These are phyloP conservation scores for Plenodomus lindquistii DNA, from an alignment of 2,329 filamentous ascomycete genomes.

Conservation along the genomic window DNA sequence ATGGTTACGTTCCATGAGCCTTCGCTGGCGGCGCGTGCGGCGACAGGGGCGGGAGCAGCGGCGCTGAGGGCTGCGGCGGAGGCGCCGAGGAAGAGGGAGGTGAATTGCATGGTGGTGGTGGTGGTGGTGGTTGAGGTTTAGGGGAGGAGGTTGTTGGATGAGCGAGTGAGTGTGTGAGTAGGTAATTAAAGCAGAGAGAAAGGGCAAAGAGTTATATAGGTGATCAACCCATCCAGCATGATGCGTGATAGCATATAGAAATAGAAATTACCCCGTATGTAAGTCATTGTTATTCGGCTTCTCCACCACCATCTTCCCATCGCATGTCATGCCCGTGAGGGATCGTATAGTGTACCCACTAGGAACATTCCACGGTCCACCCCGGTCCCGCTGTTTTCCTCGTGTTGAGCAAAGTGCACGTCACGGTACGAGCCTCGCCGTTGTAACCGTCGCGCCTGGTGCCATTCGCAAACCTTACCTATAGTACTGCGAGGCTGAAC, in stretches of 20 bases:
- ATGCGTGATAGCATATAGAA: not conserved
- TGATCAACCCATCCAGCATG: no score
- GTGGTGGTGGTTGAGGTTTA: not conserved
- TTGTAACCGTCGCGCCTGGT: not conserved
- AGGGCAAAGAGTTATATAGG: no score
- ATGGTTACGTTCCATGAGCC: conserved; percentile 3
- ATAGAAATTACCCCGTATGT: not conserved
- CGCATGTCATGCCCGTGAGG: no score
- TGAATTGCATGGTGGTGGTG: conserved; percentile 1
- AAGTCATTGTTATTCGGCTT: no score
- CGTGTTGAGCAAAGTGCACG: not conserved
- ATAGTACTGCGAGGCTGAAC: no score
- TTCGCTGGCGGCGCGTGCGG: not conserved
- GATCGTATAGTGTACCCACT: not conserved
- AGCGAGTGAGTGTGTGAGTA: not conserved
- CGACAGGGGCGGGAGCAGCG: not conserved
- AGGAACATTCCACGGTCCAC: not conserved
- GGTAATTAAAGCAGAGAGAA: not conserved
- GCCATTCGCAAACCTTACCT: not conserved
- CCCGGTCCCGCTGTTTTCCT: not conserved
- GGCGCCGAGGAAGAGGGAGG: conserved; percentile 2
- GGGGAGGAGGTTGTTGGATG: conserved; percentile 1
- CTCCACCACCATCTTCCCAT: no score
- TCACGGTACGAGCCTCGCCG: not conserved
- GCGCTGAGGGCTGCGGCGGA: not conserved